Base-by-base conservation (phyloP, 2,329 filamentous ascomycete genomes). In the Apiospora rasikravindrae region DNA sequence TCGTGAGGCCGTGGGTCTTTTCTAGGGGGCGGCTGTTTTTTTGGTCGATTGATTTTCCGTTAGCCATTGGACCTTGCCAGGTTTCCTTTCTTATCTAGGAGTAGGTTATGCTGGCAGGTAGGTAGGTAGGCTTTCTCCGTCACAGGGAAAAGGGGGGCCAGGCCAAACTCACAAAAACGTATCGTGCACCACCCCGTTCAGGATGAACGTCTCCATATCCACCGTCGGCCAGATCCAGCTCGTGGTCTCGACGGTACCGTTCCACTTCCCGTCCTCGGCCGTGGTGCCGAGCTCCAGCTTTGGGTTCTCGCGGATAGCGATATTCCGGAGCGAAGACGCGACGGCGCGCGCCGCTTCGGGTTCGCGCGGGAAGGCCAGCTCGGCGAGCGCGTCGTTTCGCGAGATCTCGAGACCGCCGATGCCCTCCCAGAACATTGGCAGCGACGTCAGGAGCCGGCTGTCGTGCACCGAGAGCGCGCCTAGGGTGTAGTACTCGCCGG, bases 201-300 rank as follows among this genome's bases (percentile, higher is more conserved):
- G 26, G 3, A 71, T 33, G 1, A 71, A 66, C 45, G 70, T 53
- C 45, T 69, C 45, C 70, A 71, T n/a, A 24, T 71, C 67, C 70
- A 64, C 70, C 24, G 44, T 57, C 26, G 70, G 70, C 70, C 70
- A 68, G 33, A 64, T n/a, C n/a, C 64, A 61, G 53, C 69, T 49
- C 53, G 37, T 42, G 8, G 66, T 61, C 40, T 24, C 49, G 42
- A 67, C 53, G 13, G 61, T 67, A 19, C 47, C 47, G 40, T 71
- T 71, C 69, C 69, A 71, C 42, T 42, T 33, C 19, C n/a, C 26
- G n/a, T 67, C 66, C 22, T 42, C 42, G 10, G 53, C 22, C 13
- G 33, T 10, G 7, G 53, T 6, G 44, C 22, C 66, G 24, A 45
- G 42, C 44, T 71, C 66, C 40, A 71, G 40, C 57, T 40, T 61